Evolutionary conservation across 176 grass and related monocot genomes (phyloP).

Genomic region (Alloteropsis semialata): DNA sequence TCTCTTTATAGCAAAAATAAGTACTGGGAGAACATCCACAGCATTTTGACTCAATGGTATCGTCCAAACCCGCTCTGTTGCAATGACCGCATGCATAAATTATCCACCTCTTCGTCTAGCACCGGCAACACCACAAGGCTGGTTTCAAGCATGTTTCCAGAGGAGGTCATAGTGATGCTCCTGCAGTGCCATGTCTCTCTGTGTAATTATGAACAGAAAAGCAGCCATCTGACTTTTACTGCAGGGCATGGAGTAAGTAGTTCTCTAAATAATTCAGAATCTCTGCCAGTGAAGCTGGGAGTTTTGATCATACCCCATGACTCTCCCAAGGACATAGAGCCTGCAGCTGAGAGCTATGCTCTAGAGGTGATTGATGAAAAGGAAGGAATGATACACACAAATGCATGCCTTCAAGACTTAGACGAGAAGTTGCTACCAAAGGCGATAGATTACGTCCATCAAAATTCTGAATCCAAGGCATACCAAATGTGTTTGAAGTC

Average conservation of each 20-base stretch:
- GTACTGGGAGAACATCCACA: slow-evolving; percentile 19
- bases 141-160: background rate
- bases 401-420: background rate
- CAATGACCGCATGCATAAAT: background rate
- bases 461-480: background rate
- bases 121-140: background rate
- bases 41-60: background rate
- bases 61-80: slow-evolving; percentile 11
- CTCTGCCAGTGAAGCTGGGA: background rate
- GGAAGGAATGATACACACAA: background rate
- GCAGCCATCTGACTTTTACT: no score
- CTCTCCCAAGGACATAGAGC: background rate
- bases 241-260: no score
- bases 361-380: background rate
- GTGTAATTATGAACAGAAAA: no score
- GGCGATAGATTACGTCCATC: no score
- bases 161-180: background rate
- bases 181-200: background rate
- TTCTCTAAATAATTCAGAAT: no score
- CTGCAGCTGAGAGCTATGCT: background rate
- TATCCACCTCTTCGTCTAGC: background rate
- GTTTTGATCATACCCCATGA: slow-evolving; percentile 11
- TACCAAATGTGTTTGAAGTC: slow-evolving; percentile 12
- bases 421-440: background rate
- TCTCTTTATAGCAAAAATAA: background rate